These are phyloP conservation scores for Trichosanthes truncata DNA, from an alignment of 306 rosid genomes.

Conservation along the genomic window DNA sequence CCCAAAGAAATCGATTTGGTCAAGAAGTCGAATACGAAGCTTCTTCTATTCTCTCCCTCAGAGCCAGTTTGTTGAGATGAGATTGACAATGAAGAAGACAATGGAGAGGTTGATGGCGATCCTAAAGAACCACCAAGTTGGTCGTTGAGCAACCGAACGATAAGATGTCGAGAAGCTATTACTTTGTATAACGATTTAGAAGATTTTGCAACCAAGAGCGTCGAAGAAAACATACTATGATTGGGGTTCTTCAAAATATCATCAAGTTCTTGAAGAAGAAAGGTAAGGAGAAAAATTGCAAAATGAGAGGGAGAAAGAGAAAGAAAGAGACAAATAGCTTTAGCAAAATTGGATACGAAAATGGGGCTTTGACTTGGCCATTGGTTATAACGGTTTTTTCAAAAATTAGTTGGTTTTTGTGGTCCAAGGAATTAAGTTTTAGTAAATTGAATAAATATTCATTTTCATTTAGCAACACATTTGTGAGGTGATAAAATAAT, in stretches of 20 bases:
- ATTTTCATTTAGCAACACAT: not conserved
- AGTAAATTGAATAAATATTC: not conserved
- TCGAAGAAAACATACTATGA: slow-evolving; percentile 46
- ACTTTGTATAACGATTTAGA: not conserved
- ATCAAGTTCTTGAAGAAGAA: not conserved
- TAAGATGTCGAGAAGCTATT: slow-evolving; percentile 10
- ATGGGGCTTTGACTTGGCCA: slow-evolving; percentile 25
- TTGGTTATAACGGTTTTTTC: slow-evolving; percentile 20
- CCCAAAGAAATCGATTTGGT: slow-evolving; percentile 34
- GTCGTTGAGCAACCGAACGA: slow-evolving; percentile 15
- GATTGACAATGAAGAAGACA: slow-evolving; percentile 17
- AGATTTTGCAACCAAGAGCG: slow-evolving; percentile 17
- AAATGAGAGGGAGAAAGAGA: not conserved
- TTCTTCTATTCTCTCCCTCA: slow-evolving; percentile 2
- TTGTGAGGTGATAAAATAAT: not conserved
- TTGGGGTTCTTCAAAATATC: not conserved
- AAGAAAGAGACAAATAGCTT: not conserved
- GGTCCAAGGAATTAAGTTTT: not conserved
- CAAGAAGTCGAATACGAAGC: slow-evolving; percentile 16
- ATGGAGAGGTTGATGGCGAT: slow-evolving; percentile 12
- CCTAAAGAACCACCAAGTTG: slow-evolving; percentile 27
- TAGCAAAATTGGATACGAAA: not conserved
- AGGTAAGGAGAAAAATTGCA: not conserved
- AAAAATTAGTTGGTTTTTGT: slow-evolving; percentile 17
- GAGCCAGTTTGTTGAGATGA: slow-evolving; percentile 7